phyloP scores from a whole-genome alignment of 148 eudicot genomes.

The Cornus suecica region DNA sequence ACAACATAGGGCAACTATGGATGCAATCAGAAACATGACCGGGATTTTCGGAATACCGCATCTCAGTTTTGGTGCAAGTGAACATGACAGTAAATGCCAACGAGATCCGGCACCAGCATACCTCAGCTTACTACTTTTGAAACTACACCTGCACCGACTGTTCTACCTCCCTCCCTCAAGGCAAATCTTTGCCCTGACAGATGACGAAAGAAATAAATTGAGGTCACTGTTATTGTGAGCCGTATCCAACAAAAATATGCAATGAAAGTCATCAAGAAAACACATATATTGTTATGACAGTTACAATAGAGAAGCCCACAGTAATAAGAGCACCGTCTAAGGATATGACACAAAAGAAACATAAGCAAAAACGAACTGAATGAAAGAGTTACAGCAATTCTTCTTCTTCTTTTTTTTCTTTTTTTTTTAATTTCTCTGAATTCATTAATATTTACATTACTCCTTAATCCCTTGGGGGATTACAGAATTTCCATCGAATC shows the following conservation, averaged over 20 bases:
- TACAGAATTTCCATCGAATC: too few relatives aligned
- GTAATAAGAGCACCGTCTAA: background rate
- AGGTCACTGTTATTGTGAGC: background rate
- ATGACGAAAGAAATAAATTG: background rate
- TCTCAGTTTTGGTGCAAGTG: background rate
- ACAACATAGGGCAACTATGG: background rate
- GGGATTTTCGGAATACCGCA: background rate
- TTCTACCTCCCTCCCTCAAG: conserved; percentile 85
- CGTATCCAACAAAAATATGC: background rate
- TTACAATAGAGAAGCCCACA: background rate
- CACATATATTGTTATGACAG: background rate
- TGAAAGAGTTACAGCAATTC: too few relatives aligned
- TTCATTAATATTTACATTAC: too few relatives aligned
- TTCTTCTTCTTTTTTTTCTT: too few relatives aligned
- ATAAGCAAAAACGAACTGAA: too few relatives aligned
- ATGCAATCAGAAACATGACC: background rate
- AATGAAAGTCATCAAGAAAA: background rate
- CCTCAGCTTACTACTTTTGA: conserved; percentile 64
- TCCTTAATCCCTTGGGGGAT: too few relatives aligned
- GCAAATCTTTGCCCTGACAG: conserved; percentile 93
- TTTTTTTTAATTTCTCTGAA: too few relatives aligned
- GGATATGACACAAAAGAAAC: background rate
- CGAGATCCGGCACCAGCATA: background rate
- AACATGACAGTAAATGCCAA: background rate
- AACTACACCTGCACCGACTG: conserved; percentile 86